Evolutionary conservation across 345 rosid species (phyloP), one percentile per base, ranked within the genome.

Genomic region (Citrus mangshanensis): DNA sequence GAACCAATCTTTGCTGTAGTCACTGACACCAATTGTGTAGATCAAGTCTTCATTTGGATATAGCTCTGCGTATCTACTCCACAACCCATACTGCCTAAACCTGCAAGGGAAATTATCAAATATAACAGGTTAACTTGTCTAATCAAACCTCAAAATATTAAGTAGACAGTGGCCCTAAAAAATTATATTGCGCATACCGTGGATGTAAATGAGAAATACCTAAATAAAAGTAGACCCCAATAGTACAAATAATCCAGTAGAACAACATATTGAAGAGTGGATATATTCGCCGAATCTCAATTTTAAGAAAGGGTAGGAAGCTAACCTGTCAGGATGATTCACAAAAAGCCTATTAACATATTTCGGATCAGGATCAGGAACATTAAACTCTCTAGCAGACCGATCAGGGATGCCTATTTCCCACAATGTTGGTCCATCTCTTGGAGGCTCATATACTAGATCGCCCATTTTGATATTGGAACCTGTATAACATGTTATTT

Each of bases 21-120:
- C 91, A 67, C 97, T 90, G 58, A 80, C 82, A 38, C 97, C 98
- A 28, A 94, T 74, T 28, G 89, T 91, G 85, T 90, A 96, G 67
- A 94, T 87, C 88, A 96, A 84, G 85, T 96, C 98, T 38, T 82
- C 84, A 54, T 84, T 82, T 16, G 99, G 99, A 85, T 92, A 96
- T 72, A 93, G 58, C 40, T 94, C 97, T 34, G 92, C 74, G 76
- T 96, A 94, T 81, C 97, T 89, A 60, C 85, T 87, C 99, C 99
- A 96, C 81, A 96, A 82, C 30, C 99, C 99, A 64, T 96, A 96
- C 81, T 94, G 99, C 91, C 97, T 90, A 82, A 89, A 94, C 86
- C 98, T 93, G 92, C 71, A 34, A 34, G 25, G 25, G 38, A 67
- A 56, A 68, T 54, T n/a, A 70, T 18, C 77, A 42, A 38, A n/a